A percentile compares a stretch with the other conserved stretches of the same genome.
Conservation (phyloP, 2,329 filamentous ascomycete genomes). For the Fusarium avenaceum region DNA sequence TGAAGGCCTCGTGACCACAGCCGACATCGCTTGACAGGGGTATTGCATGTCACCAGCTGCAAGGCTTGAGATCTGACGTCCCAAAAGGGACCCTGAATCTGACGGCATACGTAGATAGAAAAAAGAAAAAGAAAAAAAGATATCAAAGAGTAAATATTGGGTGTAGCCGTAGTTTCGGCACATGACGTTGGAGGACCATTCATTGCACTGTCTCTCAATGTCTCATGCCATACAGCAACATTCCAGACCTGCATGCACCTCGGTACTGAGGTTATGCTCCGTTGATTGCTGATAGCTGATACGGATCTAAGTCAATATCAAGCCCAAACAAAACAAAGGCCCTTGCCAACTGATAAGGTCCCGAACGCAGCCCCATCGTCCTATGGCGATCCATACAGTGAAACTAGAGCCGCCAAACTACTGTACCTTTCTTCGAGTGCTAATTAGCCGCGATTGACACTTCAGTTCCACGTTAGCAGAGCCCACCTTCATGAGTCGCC, state of each 20-base stretch:
- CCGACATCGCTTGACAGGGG: conserved; percentile 41
- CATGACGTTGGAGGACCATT: not conserved
- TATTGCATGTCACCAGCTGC: conserved; percentile 31
- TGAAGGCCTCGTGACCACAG: conserved; percentile 30
- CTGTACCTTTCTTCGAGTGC: conserved; percentile 21
- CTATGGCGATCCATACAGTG: conserved; percentile 28
- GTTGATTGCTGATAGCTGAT: not conserved
- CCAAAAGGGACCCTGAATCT: conserved; percentile 34
- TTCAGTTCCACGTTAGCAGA: not conserved
- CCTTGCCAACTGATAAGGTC: conserved; percentile 40
- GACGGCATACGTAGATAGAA: not conserved
- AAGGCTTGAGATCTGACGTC: conserved; percentile 35
- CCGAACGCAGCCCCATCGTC: conserved; percentile 1
- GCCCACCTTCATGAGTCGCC: conserved; percentile 20
- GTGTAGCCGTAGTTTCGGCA: not conserved
- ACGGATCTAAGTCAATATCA: not conserved
- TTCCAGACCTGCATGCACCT: not conserved
- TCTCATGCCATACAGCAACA: not conserved
- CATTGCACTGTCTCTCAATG: not conserved
- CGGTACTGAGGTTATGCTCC: not conserved
- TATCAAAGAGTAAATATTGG: not conserved
- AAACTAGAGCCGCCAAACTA: conserved; percentile 10
- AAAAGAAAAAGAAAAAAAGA: not conserved
- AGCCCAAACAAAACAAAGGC: not conserved
- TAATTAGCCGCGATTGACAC: conserved; percentile 41